These are phyloP conservation scores for Dactylellina parvicollis DNA, from an alignment of 2,329 filamentous ascomycete species.

Conservation along the genomic window DNA sequence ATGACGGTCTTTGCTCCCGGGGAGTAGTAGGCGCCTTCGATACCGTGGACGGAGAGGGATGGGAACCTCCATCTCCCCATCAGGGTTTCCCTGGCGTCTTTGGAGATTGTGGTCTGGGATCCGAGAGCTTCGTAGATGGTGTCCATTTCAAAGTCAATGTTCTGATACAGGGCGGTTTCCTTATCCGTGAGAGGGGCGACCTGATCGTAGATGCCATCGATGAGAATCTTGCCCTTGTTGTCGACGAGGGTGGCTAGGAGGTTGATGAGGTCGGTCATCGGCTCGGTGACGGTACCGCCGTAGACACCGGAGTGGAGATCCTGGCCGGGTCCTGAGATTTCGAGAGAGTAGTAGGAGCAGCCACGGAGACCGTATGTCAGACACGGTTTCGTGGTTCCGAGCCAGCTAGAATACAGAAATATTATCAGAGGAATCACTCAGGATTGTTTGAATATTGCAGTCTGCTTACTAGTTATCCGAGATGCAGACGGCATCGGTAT, in stretches of 20 bases:
- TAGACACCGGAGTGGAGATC: constrained; percentile 98
- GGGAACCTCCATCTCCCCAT: constrained; percentile 98
- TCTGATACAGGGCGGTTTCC: constrained; percentile 85
- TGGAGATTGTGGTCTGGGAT: constrained; percentile 84
- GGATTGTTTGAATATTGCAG: not conserved
- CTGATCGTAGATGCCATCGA: constrained; percentile 92
- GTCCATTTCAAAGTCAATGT: constrained; percentile 95
- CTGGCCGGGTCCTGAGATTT: constrained; percentile 87
- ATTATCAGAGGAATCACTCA: not conserved
- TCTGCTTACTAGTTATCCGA: constrained; percentile 82
- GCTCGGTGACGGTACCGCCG: constrained; percentile 94
- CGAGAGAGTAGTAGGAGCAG: constrained; percentile 96
- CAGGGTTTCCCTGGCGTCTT: constrained; percentile 88
- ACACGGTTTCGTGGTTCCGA: constrained; percentile 97
- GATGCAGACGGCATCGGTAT: constrained; percentile 95
- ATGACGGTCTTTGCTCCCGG: constrained; percentile 98
- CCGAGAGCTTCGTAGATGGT: constrained; percentile 92
- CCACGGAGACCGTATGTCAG: constrained; percentile 96
- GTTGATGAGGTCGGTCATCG: constrained; percentile 93
- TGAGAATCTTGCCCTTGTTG: constrained; percentile 88
- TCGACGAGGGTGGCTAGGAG: constrained; percentile 87
- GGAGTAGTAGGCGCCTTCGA: constrained; percentile 93
- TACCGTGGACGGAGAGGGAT: constrained; percentile 89
- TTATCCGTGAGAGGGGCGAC: constrained; percentile 88
- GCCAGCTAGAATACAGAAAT: constrained; percentile 69